Base-by-base conservation (phyloP, 2,329 filamentous ascomycete genomes). In the Thelonectria blattea region DNA sequence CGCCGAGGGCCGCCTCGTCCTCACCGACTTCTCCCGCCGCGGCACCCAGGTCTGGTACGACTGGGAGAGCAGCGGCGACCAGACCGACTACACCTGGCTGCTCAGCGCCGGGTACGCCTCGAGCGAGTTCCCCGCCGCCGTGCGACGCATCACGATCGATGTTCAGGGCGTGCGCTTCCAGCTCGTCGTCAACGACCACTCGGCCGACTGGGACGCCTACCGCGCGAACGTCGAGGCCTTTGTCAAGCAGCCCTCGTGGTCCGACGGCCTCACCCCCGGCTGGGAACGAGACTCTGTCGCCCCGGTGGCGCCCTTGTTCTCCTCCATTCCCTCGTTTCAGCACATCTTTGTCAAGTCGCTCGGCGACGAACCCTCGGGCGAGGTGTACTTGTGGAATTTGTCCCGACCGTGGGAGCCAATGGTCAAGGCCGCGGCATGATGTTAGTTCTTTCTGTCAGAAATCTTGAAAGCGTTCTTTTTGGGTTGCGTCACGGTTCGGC, bases 41-140 rank as follows among this genome's bases (percentile, higher is more conserved):
- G 78, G 78, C 14, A 79, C 78, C 1, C 73, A 77, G 50, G 76
- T 79, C 30, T 79, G 78, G 78, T 79, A 77, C 66, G 76, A 78
- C 57, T 77, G 74, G 73, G 73, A 74, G 57, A 74, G 75, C 65
- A 73, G 68, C 53, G 77, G 77, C 34, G 75, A 79, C 60, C 72
- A 69, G 48, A 70, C 67, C 2, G 72, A 74, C 52, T 71, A 75
- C 49, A 72, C 74, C 1, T 79, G 77, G 77, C 60, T 75, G 18
- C 65, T 79, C 41, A 72, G 71, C 62, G 64, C 69, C 7, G 74
- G 73, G n/a, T 65, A 62, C 55, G 64, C 72, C 6, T 65, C 72
- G 7, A 63, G 70, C 34, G 76, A 72, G 11, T 78, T 78, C 48
- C 76, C 76, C 5, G 64, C 64, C 43, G 67, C 64, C 9, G 72